A percentile compares a stretch with the other conserved stretches of the same genome.
These are phyloP conservation scores for Cystobasidium onofrii DNA, from an alignment of 768 basidiomycete genomes.

Conservation along the genomic window DNA sequence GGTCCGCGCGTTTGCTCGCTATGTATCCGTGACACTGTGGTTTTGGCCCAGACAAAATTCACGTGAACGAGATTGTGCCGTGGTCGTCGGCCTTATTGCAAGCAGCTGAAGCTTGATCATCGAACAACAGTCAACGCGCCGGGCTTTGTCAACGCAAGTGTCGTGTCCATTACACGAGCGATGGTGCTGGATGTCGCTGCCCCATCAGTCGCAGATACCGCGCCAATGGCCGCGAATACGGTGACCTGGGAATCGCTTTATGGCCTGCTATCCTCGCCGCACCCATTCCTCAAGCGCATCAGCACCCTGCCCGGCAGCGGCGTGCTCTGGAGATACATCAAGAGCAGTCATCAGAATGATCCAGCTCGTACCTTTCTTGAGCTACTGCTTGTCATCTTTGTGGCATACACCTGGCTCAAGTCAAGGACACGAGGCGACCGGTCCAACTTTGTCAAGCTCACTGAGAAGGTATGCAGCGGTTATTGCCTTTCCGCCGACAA, in stretches of 20 bases:
- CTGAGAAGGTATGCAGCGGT: slow-evolving; percentile 61
- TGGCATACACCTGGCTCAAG: slow-evolving; percentile 80
- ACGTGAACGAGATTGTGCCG: too few relatives aligned
- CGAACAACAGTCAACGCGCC: too few relatives aligned
- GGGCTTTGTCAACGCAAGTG: too few relatives aligned
- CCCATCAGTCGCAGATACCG: background rate
- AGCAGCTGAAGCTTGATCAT: too few relatives aligned
- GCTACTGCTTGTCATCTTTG: slow-evolving; percentile 75
- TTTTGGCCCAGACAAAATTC: too few relatives aligned
- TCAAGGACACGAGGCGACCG: slow-evolving; percentile 78
- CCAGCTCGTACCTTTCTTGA: slow-evolving; percentile 86
- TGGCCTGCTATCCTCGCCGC: slow-evolving; percentile 8
- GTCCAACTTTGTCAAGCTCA: slow-evolving; percentile 79
- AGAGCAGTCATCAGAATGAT: slow-evolving; percentile 81
- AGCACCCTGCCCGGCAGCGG: slow-evolving; percentile 23
- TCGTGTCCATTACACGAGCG: too few relatives aligned
- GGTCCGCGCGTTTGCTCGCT: too few relatives aligned
- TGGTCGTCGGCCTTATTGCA: too few relatives aligned
- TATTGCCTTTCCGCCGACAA: too few relatives aligned
- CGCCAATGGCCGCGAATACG: background rate
- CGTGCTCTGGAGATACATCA: slow-evolving; percentile 51
- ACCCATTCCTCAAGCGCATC: slow-evolving; percentile 17
- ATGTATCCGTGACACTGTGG: too few relatives aligned
- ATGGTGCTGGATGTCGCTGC: slow-evolving; percentile 2
- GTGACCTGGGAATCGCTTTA: slow-evolving; percentile 32